Evolutionary conservation across 768 basidiomycete genomes (phyloP).

Genomic region (Mycena leptocephala): DNA sequence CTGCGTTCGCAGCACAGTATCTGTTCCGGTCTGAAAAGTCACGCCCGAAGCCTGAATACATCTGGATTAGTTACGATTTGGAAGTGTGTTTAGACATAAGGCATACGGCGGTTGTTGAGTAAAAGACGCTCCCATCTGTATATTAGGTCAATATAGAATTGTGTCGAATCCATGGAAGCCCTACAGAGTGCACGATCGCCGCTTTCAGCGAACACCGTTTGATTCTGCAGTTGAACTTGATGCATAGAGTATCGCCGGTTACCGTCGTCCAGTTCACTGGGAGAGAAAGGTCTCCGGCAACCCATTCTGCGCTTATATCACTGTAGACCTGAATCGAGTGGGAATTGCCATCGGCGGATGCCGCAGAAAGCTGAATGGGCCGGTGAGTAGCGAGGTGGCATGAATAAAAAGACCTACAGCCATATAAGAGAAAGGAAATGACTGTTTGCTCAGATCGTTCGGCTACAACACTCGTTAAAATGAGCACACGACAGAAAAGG

Average conservation of each 20-base stretch:
- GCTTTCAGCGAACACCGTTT: conserved; percentile 64
- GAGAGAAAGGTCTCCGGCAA: conserved; percentile 62
- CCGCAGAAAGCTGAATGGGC: conserved; percentile 8
- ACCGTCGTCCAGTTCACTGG: conserved; percentile 73
- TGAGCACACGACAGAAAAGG: neutral
- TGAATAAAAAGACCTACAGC: conserved; percentile 55
- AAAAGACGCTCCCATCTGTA: conserved; percentile 75
- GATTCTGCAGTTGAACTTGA: conserved; percentile 68
- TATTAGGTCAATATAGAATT: conserved; percentile 29
- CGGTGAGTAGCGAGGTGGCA: neutral
- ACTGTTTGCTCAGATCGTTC: conserved; percentile 72
- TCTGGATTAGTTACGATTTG: conserved; percentile 7
- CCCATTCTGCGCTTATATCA: conserved; percentile 75
- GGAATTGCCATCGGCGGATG: conserved; percentile 61
- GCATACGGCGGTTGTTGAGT: conserved; percentile 63
- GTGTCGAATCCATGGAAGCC: conserved; percentile 21
- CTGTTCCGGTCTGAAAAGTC: conserved; percentile 74
- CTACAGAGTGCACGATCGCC: conserved; percentile 73
- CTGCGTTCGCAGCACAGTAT: conserved; percentile 69
- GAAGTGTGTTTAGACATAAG: conserved; percentile 39
- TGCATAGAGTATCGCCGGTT: conserved; percentile 61
- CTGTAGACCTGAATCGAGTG: conserved; percentile 71
- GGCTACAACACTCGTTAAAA: conserved; percentile 52
- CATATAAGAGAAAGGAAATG: conserved; percentile 73
- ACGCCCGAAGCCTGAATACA: conserved; percentile 55